Evolutionary conservation across 352 stramenopile genomes (phyloP), one percentile per base, ranked within the genome.

Genomic region (Pythium chondricola): DNA sequence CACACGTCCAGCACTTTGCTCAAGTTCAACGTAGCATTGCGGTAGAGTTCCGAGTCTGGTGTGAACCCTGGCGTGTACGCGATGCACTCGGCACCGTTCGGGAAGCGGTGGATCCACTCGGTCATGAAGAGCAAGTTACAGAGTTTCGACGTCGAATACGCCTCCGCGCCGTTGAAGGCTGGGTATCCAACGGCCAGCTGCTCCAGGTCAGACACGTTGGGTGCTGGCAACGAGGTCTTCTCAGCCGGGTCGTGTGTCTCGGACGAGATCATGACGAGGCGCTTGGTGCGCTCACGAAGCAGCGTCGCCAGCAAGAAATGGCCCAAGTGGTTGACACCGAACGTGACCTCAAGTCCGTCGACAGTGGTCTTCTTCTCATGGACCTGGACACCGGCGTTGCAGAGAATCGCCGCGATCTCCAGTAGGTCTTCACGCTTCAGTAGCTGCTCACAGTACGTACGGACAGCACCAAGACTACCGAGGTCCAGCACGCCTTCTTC

Each of bases 241-340:
- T 65, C 56, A 2, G 40, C 35, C 1, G 65, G 61, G n/a, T 74
- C 58, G 48, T 75, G 56, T 13, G 50, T 64, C 32, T 58, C 56
- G 0, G 48, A 68, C 0, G 30, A 51, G 27, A 75, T 22, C 8
- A 61, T 41, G 2, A 70, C 43, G 33, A 71, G 31, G 16, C 55
- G 58, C 31, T 66, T 37, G 4, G 61, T 61, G 13, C 39, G 48
- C 9, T 61, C 44, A 7, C 44, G 38, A 2, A 77, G 61, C 4
- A 62, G 41, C n/a, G 48, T 65, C 18, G 58, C 25, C 16, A 83
- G 45, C 21, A 74, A 35, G 49, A 79, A 79, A 35, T 73, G 71
- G 11, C 62, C 61, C 13, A 83, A 20, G 37, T 76, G 63, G 58
- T 83, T 83, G 31, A 58, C 48, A 9, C 44, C 65, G 21, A 79